These are phyloP conservation scores for Boletus tomentosulus DNA, from an alignment of 768 basidiomycete species.

Conservation along the genomic window DNA sequence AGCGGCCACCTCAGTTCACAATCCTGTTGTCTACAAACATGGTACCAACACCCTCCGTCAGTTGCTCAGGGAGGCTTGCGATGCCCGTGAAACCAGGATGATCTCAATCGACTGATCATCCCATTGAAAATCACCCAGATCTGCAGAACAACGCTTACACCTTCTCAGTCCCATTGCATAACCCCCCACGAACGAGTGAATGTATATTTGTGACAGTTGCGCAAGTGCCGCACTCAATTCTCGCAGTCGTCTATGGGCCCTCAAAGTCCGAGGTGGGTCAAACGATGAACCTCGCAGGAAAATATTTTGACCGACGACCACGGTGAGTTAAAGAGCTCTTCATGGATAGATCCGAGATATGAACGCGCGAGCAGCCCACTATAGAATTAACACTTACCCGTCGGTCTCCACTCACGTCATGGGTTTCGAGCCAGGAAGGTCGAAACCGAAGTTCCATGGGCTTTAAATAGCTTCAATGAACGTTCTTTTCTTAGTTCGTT, in stretches of 20 bases:
- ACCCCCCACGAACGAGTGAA: background rate
- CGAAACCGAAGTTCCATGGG: background rate
- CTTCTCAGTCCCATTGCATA: background rate
- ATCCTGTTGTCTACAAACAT: background rate
- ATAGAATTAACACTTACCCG: background rate
- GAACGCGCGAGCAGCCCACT: background rate
- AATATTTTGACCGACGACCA: background rate
- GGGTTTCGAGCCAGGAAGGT: background rate
- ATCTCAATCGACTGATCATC: background rate
- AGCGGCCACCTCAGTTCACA: background rate
- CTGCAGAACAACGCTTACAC: background rate
- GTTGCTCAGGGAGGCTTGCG: background rate
- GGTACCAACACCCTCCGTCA: background rate
- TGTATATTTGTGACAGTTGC: background rate
- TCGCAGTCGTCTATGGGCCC: background rate
- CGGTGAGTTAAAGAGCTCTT: background rate
- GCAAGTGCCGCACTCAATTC: background rate
- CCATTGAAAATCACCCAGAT: background rate
- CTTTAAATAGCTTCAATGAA: background rate
- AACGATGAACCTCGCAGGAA: too few species aligned
- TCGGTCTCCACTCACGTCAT: background rate
- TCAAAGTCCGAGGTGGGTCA: background rate
- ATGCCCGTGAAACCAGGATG: background rate
- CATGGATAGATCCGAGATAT: background rate
- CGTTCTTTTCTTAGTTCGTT: background rate